Percentiles rank a stretch among this genome's conserved stretches.
Evolutionary conservation across 805 yeast genomes (phyloP).

Genomic region (Barnettozyma wickerhamii): DNA sequence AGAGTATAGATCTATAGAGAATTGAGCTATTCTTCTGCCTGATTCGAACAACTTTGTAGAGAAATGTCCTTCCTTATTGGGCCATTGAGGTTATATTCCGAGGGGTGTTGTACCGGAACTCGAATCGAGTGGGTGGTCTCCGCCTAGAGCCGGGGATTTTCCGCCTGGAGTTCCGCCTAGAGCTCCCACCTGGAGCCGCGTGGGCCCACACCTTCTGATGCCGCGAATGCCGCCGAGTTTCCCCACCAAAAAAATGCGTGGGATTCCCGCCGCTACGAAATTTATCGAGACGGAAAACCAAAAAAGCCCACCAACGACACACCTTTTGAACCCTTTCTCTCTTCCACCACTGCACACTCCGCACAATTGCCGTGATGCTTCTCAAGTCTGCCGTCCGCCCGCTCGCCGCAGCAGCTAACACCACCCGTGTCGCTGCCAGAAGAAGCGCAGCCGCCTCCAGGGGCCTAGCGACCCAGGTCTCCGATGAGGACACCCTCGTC

Average conservation of each 20-base stretch:
- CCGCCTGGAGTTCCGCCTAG: too few species aligned
- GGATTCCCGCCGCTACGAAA: too few species aligned
- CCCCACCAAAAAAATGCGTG: too few species aligned
- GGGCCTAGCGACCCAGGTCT: conserved; percentile 25
- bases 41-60: background rate
- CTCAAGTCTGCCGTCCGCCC: conserved; percentile 20
- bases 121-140: too few species aligned
- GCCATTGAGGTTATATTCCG: background rate
- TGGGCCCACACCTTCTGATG: too few species aligned
- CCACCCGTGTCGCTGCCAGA: conserved; percentile 3
- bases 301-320: too few species aligned
- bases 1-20: background rate
- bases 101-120: background rate
- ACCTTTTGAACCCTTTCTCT: background rate
- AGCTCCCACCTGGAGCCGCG: too few species aligned
- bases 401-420: conserved; percentile 1
- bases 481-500: conserved; percentile 27
- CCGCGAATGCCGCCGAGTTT: too few species aligned
- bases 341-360: background rate
- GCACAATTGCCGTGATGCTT: conserved; percentile 6
- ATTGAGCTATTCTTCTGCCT: too few species aligned
- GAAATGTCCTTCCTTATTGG: too few species aligned
- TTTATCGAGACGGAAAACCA: background rate
- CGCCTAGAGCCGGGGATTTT: too few species aligned
- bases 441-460: conserved; percentile 19